A percentile compares a stretch with the other conserved stretches of the same genome.
Conservation (phyloP, 169 alveolate genomes). For the Plasmodium coatneyi region DNA sequence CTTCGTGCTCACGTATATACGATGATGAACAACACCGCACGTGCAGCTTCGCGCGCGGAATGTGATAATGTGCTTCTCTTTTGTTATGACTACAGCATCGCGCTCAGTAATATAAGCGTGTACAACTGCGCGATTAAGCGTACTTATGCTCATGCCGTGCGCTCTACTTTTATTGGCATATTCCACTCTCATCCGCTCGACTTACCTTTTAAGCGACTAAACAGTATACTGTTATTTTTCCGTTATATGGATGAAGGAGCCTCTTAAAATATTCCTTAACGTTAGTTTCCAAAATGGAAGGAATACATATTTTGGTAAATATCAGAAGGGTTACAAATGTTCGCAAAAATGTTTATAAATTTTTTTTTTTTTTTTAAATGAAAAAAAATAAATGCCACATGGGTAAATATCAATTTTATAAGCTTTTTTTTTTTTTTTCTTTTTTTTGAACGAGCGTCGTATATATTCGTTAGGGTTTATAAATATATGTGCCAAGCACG, state of each 20-base stretch:
- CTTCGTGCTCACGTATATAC: background rate
- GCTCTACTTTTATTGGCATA: background rate
- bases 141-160: background rate
- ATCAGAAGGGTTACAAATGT: background rate
- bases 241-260: background rate
- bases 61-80: background rate
- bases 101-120: background rate
- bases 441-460: background rate
- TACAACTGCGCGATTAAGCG: background rate
- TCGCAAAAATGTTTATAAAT: constrained; percentile 4
- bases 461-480: background rate
- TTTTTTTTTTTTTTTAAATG: constrained; percentile 22
- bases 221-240: background rate
- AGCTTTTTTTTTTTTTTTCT: background rate
- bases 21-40: background rate
- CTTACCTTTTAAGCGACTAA: constrained; percentile 22
- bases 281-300: constrained; percentile 11
- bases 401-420: background rate
- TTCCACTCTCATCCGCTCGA: background rate
- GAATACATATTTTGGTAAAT: constrained; percentile 18
- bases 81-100: background rate
- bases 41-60: background rate
- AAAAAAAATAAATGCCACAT: background rate
- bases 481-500: background rate
- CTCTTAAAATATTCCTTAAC: constrained; percentile 8